phyloP scores from a whole-genome alignment of 345 rosid genomes.

The Gossypium rotundifolium region DNA sequence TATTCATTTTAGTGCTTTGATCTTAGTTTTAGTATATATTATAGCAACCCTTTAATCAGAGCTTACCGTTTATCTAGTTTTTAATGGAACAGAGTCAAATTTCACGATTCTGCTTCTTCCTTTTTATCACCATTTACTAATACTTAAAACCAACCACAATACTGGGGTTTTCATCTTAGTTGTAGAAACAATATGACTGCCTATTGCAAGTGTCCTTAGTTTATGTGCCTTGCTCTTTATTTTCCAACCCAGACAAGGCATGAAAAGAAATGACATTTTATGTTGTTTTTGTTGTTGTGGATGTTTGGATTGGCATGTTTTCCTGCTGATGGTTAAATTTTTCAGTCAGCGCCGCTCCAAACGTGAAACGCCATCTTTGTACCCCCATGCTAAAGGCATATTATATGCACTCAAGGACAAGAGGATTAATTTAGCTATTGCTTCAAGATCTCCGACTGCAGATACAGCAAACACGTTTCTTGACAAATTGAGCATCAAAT shows the following conservation, averaged over 20 bases:
- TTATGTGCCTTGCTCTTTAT: neutral
- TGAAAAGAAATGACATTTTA: neutral
- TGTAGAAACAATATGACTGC: neutral
- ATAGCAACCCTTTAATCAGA: neutral
- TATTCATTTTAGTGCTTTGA: too few relatives aligned
- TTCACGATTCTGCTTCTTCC: too few relatives aligned
- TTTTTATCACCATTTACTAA: neutral
- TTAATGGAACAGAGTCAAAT: too few relatives aligned
- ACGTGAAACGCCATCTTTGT: conserved; percentile 63
- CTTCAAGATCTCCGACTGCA: conserved; percentile 74
- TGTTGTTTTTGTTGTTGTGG: neutral
- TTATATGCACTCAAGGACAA: conserved; percentile 58
- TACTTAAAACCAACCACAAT: neutral
- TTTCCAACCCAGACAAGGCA: neutral
- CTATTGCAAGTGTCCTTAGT: neutral
- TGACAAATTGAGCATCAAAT: conserved; percentile 50
- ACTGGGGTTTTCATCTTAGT: neutral
- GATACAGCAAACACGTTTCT: conserved; percentile 65
- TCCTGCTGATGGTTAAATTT: neutral
- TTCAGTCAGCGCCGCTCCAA: conserved; percentile 57
- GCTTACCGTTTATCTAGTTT: neutral
- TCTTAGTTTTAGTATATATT: too few relatives aligned
- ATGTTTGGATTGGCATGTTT: neutral
- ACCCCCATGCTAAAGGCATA: conserved; percentile 68
- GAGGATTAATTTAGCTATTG: conserved; percentile 65